Evolutionary conservation across 1,139 yeast species (phyloP), one percentile per base, ranked within the genome.

Genomic region (Scheffersomyces insectosa): DNA sequence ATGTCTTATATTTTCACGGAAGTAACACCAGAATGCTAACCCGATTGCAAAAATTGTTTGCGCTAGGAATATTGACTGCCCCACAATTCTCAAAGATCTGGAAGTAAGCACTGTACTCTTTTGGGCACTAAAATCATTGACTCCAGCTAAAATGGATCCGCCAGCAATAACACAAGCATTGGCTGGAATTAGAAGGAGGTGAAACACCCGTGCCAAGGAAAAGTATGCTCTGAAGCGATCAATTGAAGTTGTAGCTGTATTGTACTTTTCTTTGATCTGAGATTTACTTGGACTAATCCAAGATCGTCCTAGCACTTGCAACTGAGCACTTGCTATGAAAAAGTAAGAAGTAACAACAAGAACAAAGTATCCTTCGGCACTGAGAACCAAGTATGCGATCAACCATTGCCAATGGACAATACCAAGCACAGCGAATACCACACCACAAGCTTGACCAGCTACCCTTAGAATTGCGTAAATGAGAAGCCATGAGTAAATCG

Each of bases 341-440:
- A 62, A 58, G 35, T 68, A 61, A 1, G 64, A 42, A 3, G 63
- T 45, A 36, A 68, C 52, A 28, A 70, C 65, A 40, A 70, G 58
- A 3, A 56, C 48, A 49, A 70, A 70, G 42, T 70, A 70, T 6
- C 76, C 75, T 52, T 70, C 74, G 6, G 73, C 73, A 8, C 66
- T 59, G 28, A 70, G 57, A 8, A 70, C 70, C 44, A 70, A 53
- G 45, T 70, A 70, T 1, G 72, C 73, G 39, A 70, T 55, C 30
- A 70, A 55, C 72, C 72, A 68, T 40, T 66, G 58, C 47, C 50
- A 60, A 40, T 65, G 59, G 2, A 40, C 47, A 38, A 51, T 51
- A 1, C 74, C 75, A 14, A 57, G 47, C 4, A 46, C 42, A 3
- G 74, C 64, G 52, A 66, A 69, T 2, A 60, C 70, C 5, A 68